phyloP scores from a whole-genome alignment of 176 grass and related monocot genomes.

The Oryza officinalis region DNA sequence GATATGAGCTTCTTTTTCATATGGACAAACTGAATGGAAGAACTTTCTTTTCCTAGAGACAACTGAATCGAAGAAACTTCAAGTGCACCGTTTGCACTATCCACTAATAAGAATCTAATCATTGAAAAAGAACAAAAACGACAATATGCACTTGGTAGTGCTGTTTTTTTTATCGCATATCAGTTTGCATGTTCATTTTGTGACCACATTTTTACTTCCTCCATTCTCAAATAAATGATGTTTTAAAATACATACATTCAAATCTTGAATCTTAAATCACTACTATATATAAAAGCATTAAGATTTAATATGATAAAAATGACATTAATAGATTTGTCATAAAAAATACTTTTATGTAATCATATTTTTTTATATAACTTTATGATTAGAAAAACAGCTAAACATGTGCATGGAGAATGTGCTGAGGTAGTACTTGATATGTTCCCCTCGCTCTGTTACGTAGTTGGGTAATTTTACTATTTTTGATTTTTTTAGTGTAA shows the following conservation, averaged over 20 bases:
- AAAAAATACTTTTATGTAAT: not conserved
- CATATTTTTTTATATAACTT: not conserved
- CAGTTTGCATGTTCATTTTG: not conserved
- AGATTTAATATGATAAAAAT: not conserved
- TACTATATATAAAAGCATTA: not conserved
- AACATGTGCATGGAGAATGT: not conserved
- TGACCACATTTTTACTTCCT: too few species aligned
- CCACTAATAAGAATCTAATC: constrained; percentile 11
- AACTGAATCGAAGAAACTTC: not conserved
- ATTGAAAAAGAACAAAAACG: not conserved
- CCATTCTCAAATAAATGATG: not conserved
- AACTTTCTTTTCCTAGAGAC: not conserved
- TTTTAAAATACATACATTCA: not conserved
- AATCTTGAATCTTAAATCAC: too few species aligned
- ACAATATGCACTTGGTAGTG: not conserved
- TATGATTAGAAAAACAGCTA: not conserved
- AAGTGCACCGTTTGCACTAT: not conserved
- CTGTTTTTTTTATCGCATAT: not conserved
- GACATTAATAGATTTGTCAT: too few species aligned
- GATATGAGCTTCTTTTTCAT: not conserved
- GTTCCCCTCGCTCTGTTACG: too few species aligned
- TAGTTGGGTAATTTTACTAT: too few species aligned
- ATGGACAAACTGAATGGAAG: not conserved
- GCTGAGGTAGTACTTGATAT: too few species aligned
- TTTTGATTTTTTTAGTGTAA: too few species aligned